phyloP scores from a whole-genome alignment of 1,284 basidiomycete genomes.

The Apiotrichum akiyoshidainum region DNA sequence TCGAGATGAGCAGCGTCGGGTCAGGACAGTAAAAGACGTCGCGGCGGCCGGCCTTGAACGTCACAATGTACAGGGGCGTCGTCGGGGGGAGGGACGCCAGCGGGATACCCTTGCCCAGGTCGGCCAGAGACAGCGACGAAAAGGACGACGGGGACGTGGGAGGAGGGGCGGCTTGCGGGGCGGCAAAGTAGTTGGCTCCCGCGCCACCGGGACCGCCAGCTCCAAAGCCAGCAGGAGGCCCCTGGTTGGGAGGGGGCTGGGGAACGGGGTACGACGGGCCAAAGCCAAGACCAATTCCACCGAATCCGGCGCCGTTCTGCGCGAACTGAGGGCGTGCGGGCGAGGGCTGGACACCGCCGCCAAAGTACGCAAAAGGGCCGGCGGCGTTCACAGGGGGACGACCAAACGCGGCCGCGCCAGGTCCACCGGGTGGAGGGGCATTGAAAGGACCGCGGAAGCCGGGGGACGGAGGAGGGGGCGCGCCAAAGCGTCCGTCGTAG shows the following conservation, averaged over 20 bases:
- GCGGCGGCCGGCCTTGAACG: slow-evolving; percentile 94
- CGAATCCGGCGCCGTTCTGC: slow-evolving; percentile 18
- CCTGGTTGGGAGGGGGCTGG: not conserved
- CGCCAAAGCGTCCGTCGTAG: slow-evolving; percentile 12
- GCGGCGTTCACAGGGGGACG: slow-evolving; percentile 13
- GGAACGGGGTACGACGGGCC: slow-evolving; percentile 4
- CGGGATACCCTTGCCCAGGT: slow-evolving; percentile 86
- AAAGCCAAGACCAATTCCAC: slow-evolving; percentile 11
- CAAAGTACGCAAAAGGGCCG: slow-evolving; percentile 24
- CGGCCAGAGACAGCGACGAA: slow-evolving; percentile 54
- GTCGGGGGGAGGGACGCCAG: slow-evolving; percentile 73
- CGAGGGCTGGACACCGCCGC: slow-evolving; percentile 16
- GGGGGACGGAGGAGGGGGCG: slow-evolving; percentile 1
- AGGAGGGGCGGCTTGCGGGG: slow-evolving; percentile 13
- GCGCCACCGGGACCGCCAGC: not conserved
- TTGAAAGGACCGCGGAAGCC: slow-evolving; percentile 17
- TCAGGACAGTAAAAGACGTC: slow-evolving; percentile 88
- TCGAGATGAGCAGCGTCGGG: slow-evolving; percentile 54
- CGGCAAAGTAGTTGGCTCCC: slow-evolving; percentile 5
- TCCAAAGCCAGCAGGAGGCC: not conserved
- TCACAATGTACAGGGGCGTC: slow-evolving; percentile 91
- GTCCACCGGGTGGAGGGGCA: slow-evolving; percentile 13
- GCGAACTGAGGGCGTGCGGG: slow-evolving; percentile 20
- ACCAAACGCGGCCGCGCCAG: slow-evolving; percentile 20
- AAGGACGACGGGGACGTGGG: slow-evolving; percentile 40